These are phyloP conservation scores for Drechslerella coelobrocha DNA, from an alignment of 2,329 filamentous ascomycete genomes.

Conservation along the genomic window DNA sequence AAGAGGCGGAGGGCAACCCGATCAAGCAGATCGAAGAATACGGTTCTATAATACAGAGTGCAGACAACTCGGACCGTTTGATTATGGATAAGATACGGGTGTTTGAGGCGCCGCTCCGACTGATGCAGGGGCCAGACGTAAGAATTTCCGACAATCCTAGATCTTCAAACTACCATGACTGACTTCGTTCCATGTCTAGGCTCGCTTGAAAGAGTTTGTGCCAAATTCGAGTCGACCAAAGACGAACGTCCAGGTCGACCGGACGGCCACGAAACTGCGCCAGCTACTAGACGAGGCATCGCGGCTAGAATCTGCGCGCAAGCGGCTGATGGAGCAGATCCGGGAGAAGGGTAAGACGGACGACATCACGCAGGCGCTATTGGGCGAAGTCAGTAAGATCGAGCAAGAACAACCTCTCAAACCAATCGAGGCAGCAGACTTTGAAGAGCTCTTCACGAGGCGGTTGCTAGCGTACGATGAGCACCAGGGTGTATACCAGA, in stretches of 20 bases:
- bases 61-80: slow-evolving; percentile 70
- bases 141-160: not conserved
- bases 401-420: slow-evolving; percentile 87
- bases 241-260: slow-evolving; percentile 80
- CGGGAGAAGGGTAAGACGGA: slow-evolving; percentile 81
- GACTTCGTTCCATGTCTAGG: slow-evolving; percentile 13
- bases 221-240: slow-evolving; percentile 80
- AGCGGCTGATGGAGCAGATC: slow-evolving; percentile 78
- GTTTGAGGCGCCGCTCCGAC: slow-evolving; percentile 74
- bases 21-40: slow-evolving; percentile 80
- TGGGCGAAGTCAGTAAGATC: slow-evolving; percentile 80
- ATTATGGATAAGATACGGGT: slow-evolving; percentile 80
- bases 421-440: slow-evolving; percentile 83
- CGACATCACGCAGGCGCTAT: slow-evolving; percentile 84
- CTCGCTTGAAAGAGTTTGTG: slow-evolving; percentile 62
- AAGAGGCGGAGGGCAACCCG: slow-evolving; percentile 73
- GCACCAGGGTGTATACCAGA: slow-evolving; percentile 73
- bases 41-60: slow-evolving; percentile 81
- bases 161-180: not conserved
- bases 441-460: slow-evolving; percentile 87
- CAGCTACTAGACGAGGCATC: slow-evolving; percentile 83
- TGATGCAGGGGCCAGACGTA: slow-evolving; percentile 63
- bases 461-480: slow-evolving; percentile 79
- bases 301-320: slow-evolving; percentile 79
- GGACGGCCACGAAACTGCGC: slow-evolving; percentile 77